phyloP scores from a whole-genome alignment of 176 grass and related monocot species.

The Phyllostachys edulis region DNA sequence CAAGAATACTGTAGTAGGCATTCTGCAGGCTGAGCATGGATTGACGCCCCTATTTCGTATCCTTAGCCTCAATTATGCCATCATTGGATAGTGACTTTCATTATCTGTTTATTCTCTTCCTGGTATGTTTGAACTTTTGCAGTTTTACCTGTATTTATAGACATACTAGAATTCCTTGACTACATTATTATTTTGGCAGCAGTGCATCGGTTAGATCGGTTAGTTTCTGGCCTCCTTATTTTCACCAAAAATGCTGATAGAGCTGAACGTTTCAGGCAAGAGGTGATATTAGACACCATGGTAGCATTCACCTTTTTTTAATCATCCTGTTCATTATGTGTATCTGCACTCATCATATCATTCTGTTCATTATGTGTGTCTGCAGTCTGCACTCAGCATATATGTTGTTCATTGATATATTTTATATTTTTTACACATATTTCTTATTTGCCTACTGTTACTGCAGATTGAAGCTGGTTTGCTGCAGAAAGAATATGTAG shows the following conservation, averaged over 20 bases:
- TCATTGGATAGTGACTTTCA: neutral
- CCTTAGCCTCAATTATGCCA: conserved; percentile 44
- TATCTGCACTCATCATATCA: conserved; percentile 13
- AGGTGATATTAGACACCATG: conserved; percentile 45
- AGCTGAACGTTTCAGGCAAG: conserved; percentile 86
- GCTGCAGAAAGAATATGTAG: conserved; percentile 91
- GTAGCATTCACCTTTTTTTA: conserved; percentile 23
- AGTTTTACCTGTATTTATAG: neutral
- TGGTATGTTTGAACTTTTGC: neutral
- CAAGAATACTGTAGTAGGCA: conserved; percentile 91
- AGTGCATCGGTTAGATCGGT: conserved; percentile 84
- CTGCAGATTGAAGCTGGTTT: conserved; percentile 76
- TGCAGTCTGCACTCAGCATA: neutral
- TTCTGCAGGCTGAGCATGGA: conserved; percentile 87
- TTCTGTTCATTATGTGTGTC: conserved; percentile 1
- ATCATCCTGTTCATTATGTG: neutral
- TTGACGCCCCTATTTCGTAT: conserved; percentile 85
- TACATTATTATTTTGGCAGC: conserved; percentile 64
- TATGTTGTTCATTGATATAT: neutral
- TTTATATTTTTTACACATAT: conserved; percentile 10
- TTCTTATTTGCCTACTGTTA: conserved; percentile 23
- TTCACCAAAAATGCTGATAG: conserved; percentile 83
- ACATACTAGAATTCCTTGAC: conserved; percentile 58
- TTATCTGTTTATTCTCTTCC: conserved; percentile 19
- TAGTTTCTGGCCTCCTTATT: conserved; percentile 99